A percentile compares a stretch with the other conserved stretches of the same genome.
phyloP scores from a whole-genome alignment of 139 green algal genomes.

The Trebouxia sp. region DNA sequence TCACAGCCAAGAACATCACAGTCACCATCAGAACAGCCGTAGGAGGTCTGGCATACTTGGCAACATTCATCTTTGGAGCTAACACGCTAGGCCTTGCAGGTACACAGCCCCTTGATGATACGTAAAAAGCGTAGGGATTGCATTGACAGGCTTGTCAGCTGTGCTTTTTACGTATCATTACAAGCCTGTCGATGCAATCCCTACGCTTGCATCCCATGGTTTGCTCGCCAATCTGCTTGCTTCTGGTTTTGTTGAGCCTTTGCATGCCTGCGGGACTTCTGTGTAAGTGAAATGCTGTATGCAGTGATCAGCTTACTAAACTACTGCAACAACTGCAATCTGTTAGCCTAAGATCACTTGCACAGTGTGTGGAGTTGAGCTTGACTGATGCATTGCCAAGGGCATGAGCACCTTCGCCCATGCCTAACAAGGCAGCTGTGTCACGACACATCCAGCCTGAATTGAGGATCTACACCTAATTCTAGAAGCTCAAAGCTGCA shows the following conservation, averaged over 20 bases:
- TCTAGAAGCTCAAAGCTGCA: too few species aligned
- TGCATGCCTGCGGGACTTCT: too few species aligned
- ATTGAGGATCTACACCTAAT: not conserved
- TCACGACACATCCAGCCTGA: not conserved
- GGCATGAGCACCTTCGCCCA: too few species aligned
- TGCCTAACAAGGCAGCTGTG: not conserved
- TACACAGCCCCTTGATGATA: not conserved
- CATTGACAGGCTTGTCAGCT: not conserved
- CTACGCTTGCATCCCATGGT: not conserved
- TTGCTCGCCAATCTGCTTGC: not conserved
- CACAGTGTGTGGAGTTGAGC: too few species aligned
- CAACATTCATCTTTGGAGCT: constrained; percentile 63
- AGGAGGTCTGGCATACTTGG: constrained; percentile 52
- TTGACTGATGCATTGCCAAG: too few species aligned
- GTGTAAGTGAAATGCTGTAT: too few species aligned
- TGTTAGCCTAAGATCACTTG: too few species aligned
- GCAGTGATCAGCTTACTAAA: too few species aligned
- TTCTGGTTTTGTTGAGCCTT: too few species aligned
- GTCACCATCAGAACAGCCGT: constrained; percentile 52
- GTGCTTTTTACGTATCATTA: not conserved
- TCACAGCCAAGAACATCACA: constrained; percentile 56
- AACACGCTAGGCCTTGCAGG: constrained; percentile 54
- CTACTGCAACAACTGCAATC: too few species aligned
- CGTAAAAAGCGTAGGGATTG: not conserved
- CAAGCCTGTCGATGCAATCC: not conserved